These are phyloP conservation scores for Pachysandra terminalis DNA, from an alignment of 164 flowering plant species.

Conservation along the genomic window DNA sequence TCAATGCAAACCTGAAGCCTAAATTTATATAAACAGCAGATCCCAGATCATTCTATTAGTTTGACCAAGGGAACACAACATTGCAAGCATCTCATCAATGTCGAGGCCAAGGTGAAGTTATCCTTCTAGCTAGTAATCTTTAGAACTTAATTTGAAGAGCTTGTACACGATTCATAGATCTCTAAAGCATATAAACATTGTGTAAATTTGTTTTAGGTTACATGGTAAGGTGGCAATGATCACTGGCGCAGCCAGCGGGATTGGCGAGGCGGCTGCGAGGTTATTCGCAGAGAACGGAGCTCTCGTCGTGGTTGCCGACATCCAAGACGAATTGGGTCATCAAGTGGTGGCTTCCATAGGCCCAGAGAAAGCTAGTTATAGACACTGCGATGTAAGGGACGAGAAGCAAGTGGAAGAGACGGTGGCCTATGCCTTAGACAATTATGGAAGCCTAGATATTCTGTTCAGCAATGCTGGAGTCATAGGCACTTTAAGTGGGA, in stretches of 20 bases:
- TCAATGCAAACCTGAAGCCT: too few species aligned
- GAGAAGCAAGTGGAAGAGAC: conserved; percentile 24
- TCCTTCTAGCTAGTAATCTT: background rate
- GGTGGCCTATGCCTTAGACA: conserved; percentile 11
- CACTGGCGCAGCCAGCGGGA: conserved; percentile 32
- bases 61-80: too few species aligned
- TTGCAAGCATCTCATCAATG: background rate
- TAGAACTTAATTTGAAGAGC: too few species aligned
- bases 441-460: conserved; percentile 25
- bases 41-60: too few species aligned
- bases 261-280: conserved; percentile 25
- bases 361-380: conserved; percentile 10
- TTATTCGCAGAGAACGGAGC: conserved; percentile 27
- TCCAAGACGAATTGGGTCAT: conserved; percentile 26
- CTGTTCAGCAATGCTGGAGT: conserved; percentile 37
- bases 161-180: too few species aligned
- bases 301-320: conserved; percentile 20
- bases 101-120: background rate
- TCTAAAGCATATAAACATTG: background rate
- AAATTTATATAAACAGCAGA: too few species aligned
- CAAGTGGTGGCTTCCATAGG: conserved; percentile 21
- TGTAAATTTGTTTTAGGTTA: conserved; percentile 16
- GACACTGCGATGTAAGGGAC: conserved; percentile 30
- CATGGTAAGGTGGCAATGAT: conserved; percentile 27
- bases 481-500: conserved; percentile 3